phyloP scores from a whole-genome alignment of 148 eudicot genomes.

The Fallopia convolvulus region DNA sequence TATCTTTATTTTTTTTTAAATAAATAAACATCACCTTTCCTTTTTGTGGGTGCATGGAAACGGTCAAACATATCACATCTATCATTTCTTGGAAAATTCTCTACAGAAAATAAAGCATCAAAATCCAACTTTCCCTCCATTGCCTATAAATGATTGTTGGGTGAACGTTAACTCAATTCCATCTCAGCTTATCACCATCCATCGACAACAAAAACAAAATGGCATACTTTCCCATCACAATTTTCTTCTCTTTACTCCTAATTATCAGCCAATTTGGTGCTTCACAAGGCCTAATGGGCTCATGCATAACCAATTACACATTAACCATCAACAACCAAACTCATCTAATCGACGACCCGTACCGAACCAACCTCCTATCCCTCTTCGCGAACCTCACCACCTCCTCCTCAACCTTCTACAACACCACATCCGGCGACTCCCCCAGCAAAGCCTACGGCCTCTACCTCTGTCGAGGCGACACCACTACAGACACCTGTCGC shows the following conservation, averaged over 20 bases:
- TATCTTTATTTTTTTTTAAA: too few relatives aligned
- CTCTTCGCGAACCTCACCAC: not conserved
- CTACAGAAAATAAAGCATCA: too few relatives aligned
- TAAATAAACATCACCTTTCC: too few relatives aligned
- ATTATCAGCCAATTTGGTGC: not conserved
- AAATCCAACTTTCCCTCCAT: too few relatives aligned
- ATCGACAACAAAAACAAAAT: not conserved
- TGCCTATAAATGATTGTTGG: not conserved
- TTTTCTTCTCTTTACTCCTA: not conserved
- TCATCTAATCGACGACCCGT: not conserved
- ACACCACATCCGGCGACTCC: not conserved
- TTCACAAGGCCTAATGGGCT: not conserved
- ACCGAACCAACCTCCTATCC: not conserved
- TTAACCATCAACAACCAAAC: not conserved
- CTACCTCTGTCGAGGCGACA: slow-evolving; percentile 2
- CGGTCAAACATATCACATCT: too few relatives aligned
- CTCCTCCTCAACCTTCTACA: not conserved
- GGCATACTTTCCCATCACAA: not conserved
- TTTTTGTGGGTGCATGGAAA: too few relatives aligned
- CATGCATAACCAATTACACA: not conserved
- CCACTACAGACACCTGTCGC: not conserved
- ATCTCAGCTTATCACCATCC: not conserved
- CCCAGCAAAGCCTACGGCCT: slow-evolving; percentile 4
- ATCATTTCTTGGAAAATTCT: too few relatives aligned
- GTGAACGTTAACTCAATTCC: not conserved